Base-by-base conservation (phyloP, 176 grass and related monocot genomes). In the Paspalum notatum region DNA sequence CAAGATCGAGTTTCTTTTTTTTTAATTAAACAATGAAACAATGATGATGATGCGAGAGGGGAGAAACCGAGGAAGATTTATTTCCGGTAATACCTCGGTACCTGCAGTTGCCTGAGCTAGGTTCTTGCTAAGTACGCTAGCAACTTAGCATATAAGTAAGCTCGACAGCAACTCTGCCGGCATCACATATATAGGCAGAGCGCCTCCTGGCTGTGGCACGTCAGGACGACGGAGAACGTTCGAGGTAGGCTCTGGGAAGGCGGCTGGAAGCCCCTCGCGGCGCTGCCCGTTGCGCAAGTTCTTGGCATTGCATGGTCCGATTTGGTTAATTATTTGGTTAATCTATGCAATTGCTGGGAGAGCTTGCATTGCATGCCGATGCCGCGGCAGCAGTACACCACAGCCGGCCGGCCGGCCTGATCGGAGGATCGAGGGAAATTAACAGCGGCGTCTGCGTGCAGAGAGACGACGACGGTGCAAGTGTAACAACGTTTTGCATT, bases 211-310 rank as follows among this genome's bases (percentile, higher is more conserved):
- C 22, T 0, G 6, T 45, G 43, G 12, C 46, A 12, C 32, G 62
- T 2, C 62, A 40, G 18, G 18, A 21, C 22, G 26, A 60, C 59
- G 57, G 32, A 32, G 71, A 74, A 74, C 27, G 37, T 79, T 79
- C 76, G 5, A 54, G 47, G 74, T 15, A 77, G 57, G 74, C 57
- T 77, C 74, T 14, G 8, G 56, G 74, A 77, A 76, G 55, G 55
- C 12, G n/a, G 40, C 55, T 12, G 40, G 72, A 75, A 61, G n/a
- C n/a, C 20, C 20, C 32, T 32, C 32, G 32, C 3, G 40, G 7
- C 27, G n/a, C 26, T 55, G 18, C 7, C 0, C 24, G 0, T 14
- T 61, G 16, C 20, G 74, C 12, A 62, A 48, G 56, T 61, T 76
- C 56, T 20, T n/a, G 43, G 18, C 8, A 2, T 17, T 6, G 52